Conservation (phyloP, 208 protist genomes). For the Leptomonas seymouri region DNA sequence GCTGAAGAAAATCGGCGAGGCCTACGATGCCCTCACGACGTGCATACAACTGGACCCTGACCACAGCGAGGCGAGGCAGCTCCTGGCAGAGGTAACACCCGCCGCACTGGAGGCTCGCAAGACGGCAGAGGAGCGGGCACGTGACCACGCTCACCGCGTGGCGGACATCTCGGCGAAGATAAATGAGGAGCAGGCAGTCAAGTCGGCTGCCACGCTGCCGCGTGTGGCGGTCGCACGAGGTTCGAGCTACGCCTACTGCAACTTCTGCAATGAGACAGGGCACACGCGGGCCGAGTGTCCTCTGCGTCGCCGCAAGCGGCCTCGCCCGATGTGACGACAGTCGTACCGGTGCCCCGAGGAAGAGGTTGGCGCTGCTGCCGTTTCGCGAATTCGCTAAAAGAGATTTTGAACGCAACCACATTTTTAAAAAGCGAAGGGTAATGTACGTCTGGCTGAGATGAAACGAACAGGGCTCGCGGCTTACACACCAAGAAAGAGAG, state of each 20-base stretch:
- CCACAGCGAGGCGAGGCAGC: conserved; percentile 48
- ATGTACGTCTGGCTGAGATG: too few relatives aligned
- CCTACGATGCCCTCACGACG: conserved; percentile 47
- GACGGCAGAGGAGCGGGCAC: conserved; percentile 54
- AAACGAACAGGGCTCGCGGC: too few relatives aligned
- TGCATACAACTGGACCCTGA: conserved; percentile 63
- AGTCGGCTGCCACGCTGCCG: conserved; percentile 5
- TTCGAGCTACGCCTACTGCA: conserved; percentile 75
- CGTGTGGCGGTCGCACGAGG: conserved; percentile 45
- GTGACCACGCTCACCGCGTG: conserved; percentile 38
- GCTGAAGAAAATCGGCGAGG: conserved; percentile 46
- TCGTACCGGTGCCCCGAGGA: background rate
- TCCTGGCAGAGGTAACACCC: conserved; percentile 51
- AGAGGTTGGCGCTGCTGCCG: too few relatives aligned
- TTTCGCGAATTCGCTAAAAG: too few relatives aligned
- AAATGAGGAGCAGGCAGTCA: conserved; percentile 30
- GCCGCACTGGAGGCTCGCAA: conserved; percentile 42
- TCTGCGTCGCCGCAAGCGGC: conserved; percentile 65
- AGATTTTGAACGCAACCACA: too few relatives aligned
- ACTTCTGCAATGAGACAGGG: conserved; percentile 81
- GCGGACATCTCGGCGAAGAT: conserved; percentile 48
- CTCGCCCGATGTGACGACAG: conserved; percentile 22
- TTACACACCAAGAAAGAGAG: too few relatives aligned
- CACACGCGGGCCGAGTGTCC: conserved; percentile 78
- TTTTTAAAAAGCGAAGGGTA: too few relatives aligned